Evolutionary conservation across 345 rosid genomes (phyloP).

Genomic region (Cardamine chenopodiifolia): DNA sequence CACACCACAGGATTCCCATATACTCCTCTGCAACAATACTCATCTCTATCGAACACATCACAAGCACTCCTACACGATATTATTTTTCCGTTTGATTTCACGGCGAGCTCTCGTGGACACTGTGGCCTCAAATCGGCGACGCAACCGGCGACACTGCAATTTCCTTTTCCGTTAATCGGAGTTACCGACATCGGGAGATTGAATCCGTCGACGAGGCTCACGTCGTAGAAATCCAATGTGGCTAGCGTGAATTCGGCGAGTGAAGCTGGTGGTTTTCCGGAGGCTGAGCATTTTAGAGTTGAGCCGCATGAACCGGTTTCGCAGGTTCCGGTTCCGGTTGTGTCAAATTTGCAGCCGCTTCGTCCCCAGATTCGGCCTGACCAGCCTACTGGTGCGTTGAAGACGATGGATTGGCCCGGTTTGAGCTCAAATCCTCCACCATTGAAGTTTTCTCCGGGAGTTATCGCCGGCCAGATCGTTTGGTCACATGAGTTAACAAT

Average conservation of each 20-base stretch:
- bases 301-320: slow-evolving; percentile 76
- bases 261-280: slow-evolving; percentile 73
- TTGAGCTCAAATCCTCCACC: slow-evolving; percentile 67
- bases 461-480: slow-evolving; percentile 77
- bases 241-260: slow-evolving; percentile 84
- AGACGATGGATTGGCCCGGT: slow-evolving; percentile 58
- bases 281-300: slow-evolving; percentile 57
- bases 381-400: slow-evolving; percentile 72
- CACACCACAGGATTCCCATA: slow-evolving; percentile 61
- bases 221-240: slow-evolving; percentile 62
- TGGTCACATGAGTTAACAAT: slow-evolving; percentile 67
- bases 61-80: slow-evolving; percentile 85
- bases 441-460: slow-evolving; percentile 55
- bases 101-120: slow-evolving; percentile 71
- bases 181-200: slow-evolving; percentile 65
- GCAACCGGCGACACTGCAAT: slow-evolving; percentile 69
- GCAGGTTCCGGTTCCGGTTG: slow-evolving; percentile 65
- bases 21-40: slow-evolving; percentile 76
- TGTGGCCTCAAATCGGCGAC: slow-evolving; percentile 52
- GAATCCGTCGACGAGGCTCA: slow-evolving; percentile 92
- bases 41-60: slow-evolving; percentile 84
- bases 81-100: slow-evolving; percentile 60
- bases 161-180: slow-evolving; percentile 71
- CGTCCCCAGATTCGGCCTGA: slow-evolving; percentile 90
- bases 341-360: slow-evolving; percentile 70